Base-by-base conservation (phyloP, 345 rosid species). In the Heritiera fomes region DNA sequence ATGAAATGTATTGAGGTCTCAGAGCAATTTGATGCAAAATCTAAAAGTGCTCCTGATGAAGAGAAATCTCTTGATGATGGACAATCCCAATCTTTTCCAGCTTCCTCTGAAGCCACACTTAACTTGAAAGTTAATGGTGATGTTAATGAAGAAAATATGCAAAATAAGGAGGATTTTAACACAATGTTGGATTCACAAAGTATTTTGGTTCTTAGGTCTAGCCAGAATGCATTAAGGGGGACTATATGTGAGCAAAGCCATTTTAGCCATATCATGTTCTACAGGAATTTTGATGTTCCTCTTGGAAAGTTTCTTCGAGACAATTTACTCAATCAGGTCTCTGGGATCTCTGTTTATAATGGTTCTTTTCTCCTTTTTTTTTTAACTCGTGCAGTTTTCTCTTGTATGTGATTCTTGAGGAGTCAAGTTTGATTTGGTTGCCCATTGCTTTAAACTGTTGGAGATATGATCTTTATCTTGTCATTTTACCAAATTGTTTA, bases 191-290 rank as follows among this genome's bases (percentile, higher is more conserved):
- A 90, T 75, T 81, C 92, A 76, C 88, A 86, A 74, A 89, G 99
- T 85, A 96, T 96, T 79, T 89, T 96, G 95, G 99, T 96, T 81
- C 82, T 94, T 83, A 88, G 90, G 87, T 94, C 99, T 23, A 87
- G 89, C 75, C 86, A 90, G 71, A 94, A 94, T 86, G 85, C 89
- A 34, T 69, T 76, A n/a, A 89, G 49, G 79, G 98, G 98, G 76
- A 87, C 83, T 71, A 81, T 92, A 47, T 96, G 99, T 78, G 92
- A 92, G 83, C 98, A 94, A 81, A 94, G 92, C 86, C 99, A 86
- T 88, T 93, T 94, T 84, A 94, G 98, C 75, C 99, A 92, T 80
- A 96, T 96, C 62, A 86, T 87, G 84, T 96, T 94, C 89, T 96
- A 96, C 88, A 89, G 79, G 83, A 88, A 91, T 83, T 96, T 88